Evolutionary conservation across 2,329 filamentous ascomycete genomes (phyloP), one percentile per base, ranked within the genome.

Genomic region (Chaetomium sp.): DNA sequence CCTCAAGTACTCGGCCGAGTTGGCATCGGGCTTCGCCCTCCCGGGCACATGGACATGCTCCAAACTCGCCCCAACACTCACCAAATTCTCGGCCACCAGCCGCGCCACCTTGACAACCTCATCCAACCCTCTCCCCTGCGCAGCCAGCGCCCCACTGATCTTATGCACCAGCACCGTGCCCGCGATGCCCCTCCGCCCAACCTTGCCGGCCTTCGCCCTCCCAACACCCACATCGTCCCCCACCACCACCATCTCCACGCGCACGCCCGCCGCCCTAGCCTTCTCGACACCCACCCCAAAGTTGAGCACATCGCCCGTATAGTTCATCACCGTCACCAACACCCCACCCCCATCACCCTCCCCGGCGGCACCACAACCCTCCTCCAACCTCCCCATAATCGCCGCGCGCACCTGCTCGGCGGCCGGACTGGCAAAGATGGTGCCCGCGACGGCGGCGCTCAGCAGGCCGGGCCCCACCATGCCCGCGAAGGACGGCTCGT

Each of bases 261-360:
- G 79, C 27, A 92, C 78, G 0, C 92, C 93, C 0, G 87, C 86
- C 1, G 92, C 92, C 65, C 90, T 89, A 19, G 93, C 93, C 80
- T 97, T 97, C 77, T 97, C 94, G 9, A 95, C 91, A 0, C 90
- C 93, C 85, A 97, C 90, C 62, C 93, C 93, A 74, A 97, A 97
- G 79, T 97, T 96, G 70, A 97, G 83, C 61, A 97, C 86, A 75
- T 93, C 91, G 45, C 91, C 91, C 1, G 92, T 96, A 77, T 96
- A 96, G 77, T 97, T 97, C 91, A 96, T 97, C 33, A 96, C 91
- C 6, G 93, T 89, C n/a, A 97, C 90, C 49, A 97, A 77, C 1
- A 97, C 90, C 27, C 93, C 94, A 16, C 63, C 60, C 1, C 54
- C 62, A 0, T 16, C 35, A 67, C 86, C 61, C 10, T 50, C 50